phyloP scores from a whole-genome alignment of 345 rosid species.

The Pugionium cornutum region DNA sequence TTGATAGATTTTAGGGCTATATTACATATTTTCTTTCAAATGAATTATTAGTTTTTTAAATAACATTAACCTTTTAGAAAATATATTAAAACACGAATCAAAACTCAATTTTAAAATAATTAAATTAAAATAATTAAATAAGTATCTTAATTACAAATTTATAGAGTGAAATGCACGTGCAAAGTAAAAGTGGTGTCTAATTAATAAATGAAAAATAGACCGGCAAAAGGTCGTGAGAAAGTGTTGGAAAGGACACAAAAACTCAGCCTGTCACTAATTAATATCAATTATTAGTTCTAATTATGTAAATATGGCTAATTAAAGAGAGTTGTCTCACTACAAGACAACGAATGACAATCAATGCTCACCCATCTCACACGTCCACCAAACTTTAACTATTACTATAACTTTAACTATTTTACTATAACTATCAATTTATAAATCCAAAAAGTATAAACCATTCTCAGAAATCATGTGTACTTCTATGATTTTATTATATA shows the following conservation, averaged over 20 bases:
- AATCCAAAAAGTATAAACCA: neutral
- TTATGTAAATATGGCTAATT: neutral
- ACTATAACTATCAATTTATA: neutral
- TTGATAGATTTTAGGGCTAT: too few relatives aligned
- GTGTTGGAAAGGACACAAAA: slow-evolving; percentile 33
- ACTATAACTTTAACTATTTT: neutral
- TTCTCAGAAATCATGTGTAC: neutral
- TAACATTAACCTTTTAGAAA: slow-evolving; percentile 10
- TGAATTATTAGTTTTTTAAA: neutral
- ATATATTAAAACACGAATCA: slow-evolving; percentile 4
- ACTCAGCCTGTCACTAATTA: slow-evolving; percentile 7
- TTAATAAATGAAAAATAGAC: slow-evolving; percentile 2
- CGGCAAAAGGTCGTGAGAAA: slow-evolving; percentile 31
- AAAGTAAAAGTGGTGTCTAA: slow-evolving; percentile 21
- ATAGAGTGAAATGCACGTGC: slow-evolving; percentile 32
- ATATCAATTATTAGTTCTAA: neutral
- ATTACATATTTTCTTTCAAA: too few relatives aligned
- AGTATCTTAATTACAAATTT: slow-evolving; percentile 1
- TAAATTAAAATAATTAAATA: neutral
- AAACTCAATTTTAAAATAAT: neutral
- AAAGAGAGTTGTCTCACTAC: slow-evolving; percentile 33
- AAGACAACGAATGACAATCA: slow-evolving; percentile 36
- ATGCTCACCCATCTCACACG: slow-evolving; percentile 35
- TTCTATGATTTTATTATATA: too few relatives aligned
- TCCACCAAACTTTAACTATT: slow-evolving; percentile 18